These are phyloP conservation scores for Fusarium sp. DNA, from an alignment of 2,329 filamentous ascomycete species.

Conservation along the genomic window DNA sequence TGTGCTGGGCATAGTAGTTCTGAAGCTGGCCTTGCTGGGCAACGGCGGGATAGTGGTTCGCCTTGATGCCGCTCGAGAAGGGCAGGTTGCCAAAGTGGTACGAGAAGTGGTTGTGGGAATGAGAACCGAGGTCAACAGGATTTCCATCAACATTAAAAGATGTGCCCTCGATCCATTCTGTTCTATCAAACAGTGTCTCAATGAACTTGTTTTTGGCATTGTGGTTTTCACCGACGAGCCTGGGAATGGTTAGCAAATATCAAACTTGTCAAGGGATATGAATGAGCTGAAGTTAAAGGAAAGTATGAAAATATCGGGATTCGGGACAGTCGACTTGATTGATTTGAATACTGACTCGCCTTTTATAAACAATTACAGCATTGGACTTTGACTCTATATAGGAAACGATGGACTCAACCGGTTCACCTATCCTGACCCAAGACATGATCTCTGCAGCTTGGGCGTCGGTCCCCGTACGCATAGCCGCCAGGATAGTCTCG, in stretches of 20 bases:
- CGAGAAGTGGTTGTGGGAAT: constrained; percentile 8
- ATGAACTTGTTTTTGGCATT: constrained; percentile 16
- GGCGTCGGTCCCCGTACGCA: constrained; percentile 8
- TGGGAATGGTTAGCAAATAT: not conserved
- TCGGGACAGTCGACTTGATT: not conserved
- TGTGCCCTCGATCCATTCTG: constrained; percentile 13
- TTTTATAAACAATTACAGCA: constrained; percentile 5
- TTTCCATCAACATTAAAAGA: not conserved
- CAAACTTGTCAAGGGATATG: not conserved
- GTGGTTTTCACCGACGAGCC: constrained; percentile 1
- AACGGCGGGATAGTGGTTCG: constrained; percentile 25
- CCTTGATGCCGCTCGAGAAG: constrained; percentile 29
- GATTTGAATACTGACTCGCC: not conserved
- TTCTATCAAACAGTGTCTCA: constrained; percentile 18
- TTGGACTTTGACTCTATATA: constrained; percentile 17
- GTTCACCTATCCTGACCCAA: constrained; percentile 25
- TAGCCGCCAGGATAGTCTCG: constrained; percentile 22
- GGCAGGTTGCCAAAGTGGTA: constrained; percentile 29
- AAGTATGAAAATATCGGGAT: not conserved
- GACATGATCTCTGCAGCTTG: constrained; percentile 29
- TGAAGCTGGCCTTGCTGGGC: constrained; percentile 14
- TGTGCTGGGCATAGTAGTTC: constrained; percentile 27
- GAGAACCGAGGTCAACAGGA: constrained; percentile 5
- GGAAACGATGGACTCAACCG: constrained; percentile 17
- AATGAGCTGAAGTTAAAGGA: not conserved